Evolutionary conservation across 371 early-diverging fungal species (phyloP).

Genomic region (Lichtheimia corymbifera): DNA sequence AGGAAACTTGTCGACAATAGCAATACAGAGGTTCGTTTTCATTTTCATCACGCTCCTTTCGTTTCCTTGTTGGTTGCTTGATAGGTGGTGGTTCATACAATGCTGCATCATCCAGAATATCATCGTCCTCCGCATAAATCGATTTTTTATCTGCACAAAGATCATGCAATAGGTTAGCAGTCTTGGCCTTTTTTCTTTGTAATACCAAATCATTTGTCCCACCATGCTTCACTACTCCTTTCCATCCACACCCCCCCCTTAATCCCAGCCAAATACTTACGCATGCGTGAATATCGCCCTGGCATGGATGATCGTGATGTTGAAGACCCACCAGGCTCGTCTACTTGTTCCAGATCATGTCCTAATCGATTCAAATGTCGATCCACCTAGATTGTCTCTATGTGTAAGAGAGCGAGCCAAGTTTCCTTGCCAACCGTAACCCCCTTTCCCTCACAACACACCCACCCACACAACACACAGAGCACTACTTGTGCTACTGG

Average conservation of each 20-base stretch:
- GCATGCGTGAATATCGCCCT: not conserved
- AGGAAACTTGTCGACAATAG: conserved; percentile 94
- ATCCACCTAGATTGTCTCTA: conserved; percentile 28
- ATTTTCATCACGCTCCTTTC: conserved; percentile 33
- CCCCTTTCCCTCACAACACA: not conserved
- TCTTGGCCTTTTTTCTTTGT: too few species aligned
- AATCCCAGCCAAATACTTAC: conserved; percentile 2
- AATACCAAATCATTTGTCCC: too few species aligned
- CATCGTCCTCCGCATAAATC: conserved; percentile 21
- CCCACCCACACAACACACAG: too few species aligned
- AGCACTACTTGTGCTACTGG: not conserved
- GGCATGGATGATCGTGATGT: conserved; percentile 4
- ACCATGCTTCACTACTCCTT: too few species aligned
- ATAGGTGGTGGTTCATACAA: conserved; percentile 9
- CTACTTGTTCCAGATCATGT: conserved; percentile 40
- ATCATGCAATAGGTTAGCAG: not conserved
- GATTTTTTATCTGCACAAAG: conserved; percentile 12
- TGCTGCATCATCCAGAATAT: conserved; percentile 18
- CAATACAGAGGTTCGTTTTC: conserved; percentile 90
- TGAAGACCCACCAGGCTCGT: conserved; percentile 10
- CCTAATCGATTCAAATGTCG: conserved; percentile 38
- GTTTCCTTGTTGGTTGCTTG: conserved; percentile 20
- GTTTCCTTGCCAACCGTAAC: too few species aligned
- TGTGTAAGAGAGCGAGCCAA: too few species aligned
- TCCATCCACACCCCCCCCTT: not conserved